Evolutionary conservation across 2,329 filamentous ascomycete species (phyloP).

Genomic region (Parastagonospora avenae): DNA sequence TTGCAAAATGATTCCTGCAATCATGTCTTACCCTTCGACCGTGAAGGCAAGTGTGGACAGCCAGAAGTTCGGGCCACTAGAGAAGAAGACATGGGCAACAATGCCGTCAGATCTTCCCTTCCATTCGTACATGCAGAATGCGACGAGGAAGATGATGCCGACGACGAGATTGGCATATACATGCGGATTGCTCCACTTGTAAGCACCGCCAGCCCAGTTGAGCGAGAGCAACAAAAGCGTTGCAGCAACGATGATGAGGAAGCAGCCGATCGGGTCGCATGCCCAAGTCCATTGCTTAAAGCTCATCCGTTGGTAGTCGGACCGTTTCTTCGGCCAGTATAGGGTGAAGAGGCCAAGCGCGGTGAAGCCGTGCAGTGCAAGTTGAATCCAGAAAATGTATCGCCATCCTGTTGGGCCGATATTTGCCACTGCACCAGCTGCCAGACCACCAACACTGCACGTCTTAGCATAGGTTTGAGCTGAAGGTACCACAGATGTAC

Average conservation of each 20-base stretch:
- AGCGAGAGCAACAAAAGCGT: conserved; percentile 36
- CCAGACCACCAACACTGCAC: conserved; percentile 54
- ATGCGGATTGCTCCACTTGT: conserved; percentile 30
- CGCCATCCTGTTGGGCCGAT: conserved; percentile 56
- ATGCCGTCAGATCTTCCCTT: conserved; percentile 60
- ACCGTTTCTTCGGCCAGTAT: conserved; percentile 40
- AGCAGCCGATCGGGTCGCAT: conserved; percentile 36
- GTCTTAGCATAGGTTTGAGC: neutral
- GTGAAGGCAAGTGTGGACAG: conserved; percentile 62
- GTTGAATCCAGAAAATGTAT: conserved; percentile 65
- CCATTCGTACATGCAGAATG: conserved; percentile 53
- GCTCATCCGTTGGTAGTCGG: conserved; percentile 30
- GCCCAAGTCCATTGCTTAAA: conserved; percentile 35
- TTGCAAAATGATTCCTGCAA: conserved; percentile 25
- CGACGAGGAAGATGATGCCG: conserved; percentile 29
- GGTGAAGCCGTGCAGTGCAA: conserved; percentile 57
- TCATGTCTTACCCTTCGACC: conserved; percentile 54
- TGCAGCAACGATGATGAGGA: conserved; percentile 30
- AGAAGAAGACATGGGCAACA: conserved; percentile 62
- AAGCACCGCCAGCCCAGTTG: conserved; percentile 38
- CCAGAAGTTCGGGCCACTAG: conserved; percentile 59
- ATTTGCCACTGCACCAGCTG: conserved; percentile 60
- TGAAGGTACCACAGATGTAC: conserved; percentile 22
- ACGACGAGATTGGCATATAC: conserved; percentile 29
- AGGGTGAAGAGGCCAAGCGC: conserved; percentile 53